Evolutionary conservation across 2,329 filamentous ascomycete species (phyloP).

Genomic region (Penicillium italicum): DNA sequence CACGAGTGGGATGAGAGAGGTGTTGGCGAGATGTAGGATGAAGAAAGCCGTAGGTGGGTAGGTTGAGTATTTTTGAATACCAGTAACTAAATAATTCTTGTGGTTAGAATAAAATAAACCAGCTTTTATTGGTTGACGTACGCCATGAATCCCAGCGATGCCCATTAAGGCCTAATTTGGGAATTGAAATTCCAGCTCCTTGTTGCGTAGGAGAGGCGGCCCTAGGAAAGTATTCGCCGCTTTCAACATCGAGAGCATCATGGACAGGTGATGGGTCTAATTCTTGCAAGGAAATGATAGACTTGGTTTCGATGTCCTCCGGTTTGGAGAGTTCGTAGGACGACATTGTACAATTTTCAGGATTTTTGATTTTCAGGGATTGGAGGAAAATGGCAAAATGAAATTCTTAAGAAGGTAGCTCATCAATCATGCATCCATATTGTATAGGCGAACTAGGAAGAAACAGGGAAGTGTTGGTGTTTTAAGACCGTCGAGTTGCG

Average conservation of each 20-base stretch:
- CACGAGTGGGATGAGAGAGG: constrained; percentile 72
- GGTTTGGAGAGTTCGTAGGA: constrained; percentile 17
- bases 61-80: constrained; percentile 83
- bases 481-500: constrained; percentile 10
- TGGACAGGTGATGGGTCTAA: constrained; percentile 81
- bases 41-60: constrained; percentile 78
- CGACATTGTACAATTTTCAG: constrained; percentile 12
- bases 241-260: constrained; percentile 48
- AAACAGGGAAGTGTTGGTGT: constrained; percentile 12
- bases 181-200: constrained; percentile 19
- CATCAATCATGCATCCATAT: constrained; percentile 13
- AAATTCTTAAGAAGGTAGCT: constrained; percentile 11
- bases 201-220: constrained; percentile 6
- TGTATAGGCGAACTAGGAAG: constrained; percentile 5
- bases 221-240: constrained; percentile 47
- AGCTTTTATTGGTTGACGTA: constrained; percentile 43
- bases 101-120: not conserved
- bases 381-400: not conserved
- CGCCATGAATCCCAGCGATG: constrained; percentile 72
- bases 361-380: not conserved
- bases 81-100: constrained; percentile 53
- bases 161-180: constrained; percentile 57
- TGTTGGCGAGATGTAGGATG: constrained; percentile 73
- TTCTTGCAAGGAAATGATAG: constrained; percentile 65
- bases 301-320: constrained; percentile 39